Conservation (phyloP, 176 grass and related monocot species). For the Miscanthus lutarioriparius region DNA sequence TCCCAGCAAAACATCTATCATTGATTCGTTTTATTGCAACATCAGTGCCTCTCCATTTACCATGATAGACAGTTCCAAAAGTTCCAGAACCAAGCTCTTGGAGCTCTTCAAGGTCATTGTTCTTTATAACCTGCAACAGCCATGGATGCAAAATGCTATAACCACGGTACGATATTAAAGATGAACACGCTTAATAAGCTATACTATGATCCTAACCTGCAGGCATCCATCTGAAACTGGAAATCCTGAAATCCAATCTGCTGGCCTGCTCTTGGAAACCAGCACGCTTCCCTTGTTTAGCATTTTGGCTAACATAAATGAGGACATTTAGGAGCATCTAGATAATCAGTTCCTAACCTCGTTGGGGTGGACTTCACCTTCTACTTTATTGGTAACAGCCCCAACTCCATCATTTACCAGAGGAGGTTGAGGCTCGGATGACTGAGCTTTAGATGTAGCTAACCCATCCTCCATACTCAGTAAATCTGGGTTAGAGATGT, state of each 20-base stretch:
- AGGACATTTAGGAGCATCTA: conserved; percentile 7
- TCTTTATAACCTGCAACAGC: conserved; percentile 88
- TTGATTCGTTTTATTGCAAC: conserved; percentile 98
- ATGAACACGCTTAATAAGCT: neutral
- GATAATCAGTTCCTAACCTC: conserved; percentile 57
- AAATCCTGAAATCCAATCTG: conserved; percentile 56
- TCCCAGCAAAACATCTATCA: conserved; percentile 88
- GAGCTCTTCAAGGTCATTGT: conserved; percentile 93
- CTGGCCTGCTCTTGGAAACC: conserved; percentile 51
- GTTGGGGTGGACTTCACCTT: conserved; percentile 42
- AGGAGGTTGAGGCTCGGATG: conserved; percentile 53
- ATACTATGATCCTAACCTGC: conserved; percentile 58
- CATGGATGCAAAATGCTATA: conserved; percentile 25
- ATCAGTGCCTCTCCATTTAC: conserved; percentile 98
- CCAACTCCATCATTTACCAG: conserved; percentile 43
- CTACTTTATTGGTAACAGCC: conserved; percentile 46
- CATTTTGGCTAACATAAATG: conserved; percentile 25
- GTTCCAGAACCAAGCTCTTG: conserved; percentile 95
- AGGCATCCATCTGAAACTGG: conserved; percentile 67
- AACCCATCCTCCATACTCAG: conserved; percentile 53
- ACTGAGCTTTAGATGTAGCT: conserved; percentile 37
- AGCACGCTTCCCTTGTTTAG: conserved; percentile 47
- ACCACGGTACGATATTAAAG: conserved; percentile 2
- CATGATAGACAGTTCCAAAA: conserved; percentile 98
- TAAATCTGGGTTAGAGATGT: conserved; percentile 64